A percentile compares a stretch with the other conserved stretches of the same genome.
Conservation (phyloP, 2,329 filamentous ascomycete species). For the Aureobasidium lini region DNA sequence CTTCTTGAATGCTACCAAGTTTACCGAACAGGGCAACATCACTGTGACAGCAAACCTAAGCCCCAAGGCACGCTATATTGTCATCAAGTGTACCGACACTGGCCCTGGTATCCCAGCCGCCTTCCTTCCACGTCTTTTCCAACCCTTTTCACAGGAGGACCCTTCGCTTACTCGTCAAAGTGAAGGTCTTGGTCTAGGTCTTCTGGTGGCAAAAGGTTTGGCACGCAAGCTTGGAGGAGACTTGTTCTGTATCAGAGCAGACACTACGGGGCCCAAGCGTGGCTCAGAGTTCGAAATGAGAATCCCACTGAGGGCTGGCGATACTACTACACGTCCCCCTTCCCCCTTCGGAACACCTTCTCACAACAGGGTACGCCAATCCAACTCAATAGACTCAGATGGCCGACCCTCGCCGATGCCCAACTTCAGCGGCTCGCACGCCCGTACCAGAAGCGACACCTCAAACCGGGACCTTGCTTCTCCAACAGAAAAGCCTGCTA, state of each 20-base stretch:
- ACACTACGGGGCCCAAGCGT: slow-evolving; percentile 51
- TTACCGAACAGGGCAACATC: slow-evolving; percentile 57
- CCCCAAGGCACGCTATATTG: slow-evolving; percentile 44
- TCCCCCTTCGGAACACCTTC: slow-evolving; percentile 42
- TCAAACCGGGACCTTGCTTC: neutral
- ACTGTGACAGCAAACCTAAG: slow-evolving; percentile 48
- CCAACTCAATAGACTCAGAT: slow-evolving; percentile 12
- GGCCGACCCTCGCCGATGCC: slow-evolving; percentile 10
- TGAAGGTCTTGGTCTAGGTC: slow-evolving; percentile 60
- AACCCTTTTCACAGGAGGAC: slow-evolving; percentile 62
- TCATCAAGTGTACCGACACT: slow-evolving; percentile 58
- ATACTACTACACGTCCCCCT: slow-evolving; percentile 41
- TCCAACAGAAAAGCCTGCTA: neutral
- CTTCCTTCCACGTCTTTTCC: slow-evolving; percentile 60
- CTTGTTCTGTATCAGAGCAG: slow-evolving; percentile 55
- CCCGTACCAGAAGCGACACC: neutral
- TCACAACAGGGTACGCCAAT: slow-evolving; percentile 4
- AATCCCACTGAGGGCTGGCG: slow-evolving; percentile 51
- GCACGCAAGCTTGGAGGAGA: slow-evolving; percentile 63
- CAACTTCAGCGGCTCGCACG: neutral
- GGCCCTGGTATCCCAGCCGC: slow-evolving; percentile 61
- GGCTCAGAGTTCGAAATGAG: slow-evolving; percentile 64
- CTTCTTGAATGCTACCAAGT: slow-evolving; percentile 62
- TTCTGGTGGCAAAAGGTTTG: slow-evolving; percentile 65
- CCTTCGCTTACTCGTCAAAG: slow-evolving; percentile 58